phyloP scores from a whole-genome alignment of 179 eudicot species.

The Drosera spatulata region DNA sequence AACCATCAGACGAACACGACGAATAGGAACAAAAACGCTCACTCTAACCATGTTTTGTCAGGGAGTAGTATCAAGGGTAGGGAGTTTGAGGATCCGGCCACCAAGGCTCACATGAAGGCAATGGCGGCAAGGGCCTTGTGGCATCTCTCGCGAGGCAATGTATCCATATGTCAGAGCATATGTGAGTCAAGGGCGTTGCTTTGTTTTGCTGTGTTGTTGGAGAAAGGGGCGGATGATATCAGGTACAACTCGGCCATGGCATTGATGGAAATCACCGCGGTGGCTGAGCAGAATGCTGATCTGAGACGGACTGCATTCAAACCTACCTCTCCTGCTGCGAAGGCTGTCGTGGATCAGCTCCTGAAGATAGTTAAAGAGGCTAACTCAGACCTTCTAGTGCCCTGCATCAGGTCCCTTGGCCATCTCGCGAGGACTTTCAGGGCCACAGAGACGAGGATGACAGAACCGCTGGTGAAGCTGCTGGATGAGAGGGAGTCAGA shows the following conservation, averaged over 20 bases:
- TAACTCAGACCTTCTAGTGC: constrained; percentile 27
- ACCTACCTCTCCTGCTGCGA: constrained; percentile 56
- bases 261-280: constrained; percentile 44
- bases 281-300: constrained; percentile 49
- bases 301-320: constrained; percentile 44
- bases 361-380: constrained; percentile 26
- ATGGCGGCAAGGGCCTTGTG: constrained; percentile 55
- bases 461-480: constrained; percentile 32
- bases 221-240: constrained; percentile 47
- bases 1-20: background rate
- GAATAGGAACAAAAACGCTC: constrained; percentile 3
- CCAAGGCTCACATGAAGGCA: constrained; percentile 56
- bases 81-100: constrained; percentile 35
- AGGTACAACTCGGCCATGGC: constrained; percentile 54
- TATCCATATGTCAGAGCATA: constrained; percentile 33
- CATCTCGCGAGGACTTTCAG: constrained; percentile 46
- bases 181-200: constrained; percentile 49
- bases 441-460: constrained; percentile 43
- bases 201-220: constrained; percentile 48
- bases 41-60: constrained; percentile 17
- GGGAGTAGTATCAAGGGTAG: constrained; percentile 42
- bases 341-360: constrained; percentile 46
- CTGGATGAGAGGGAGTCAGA: constrained; percentile 36
- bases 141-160: constrained; percentile 43
- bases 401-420: constrained; percentile 37